phyloP scores from a whole-genome alignment of 208 protist species.

The Trypanosomatidae sp. region DNA sequence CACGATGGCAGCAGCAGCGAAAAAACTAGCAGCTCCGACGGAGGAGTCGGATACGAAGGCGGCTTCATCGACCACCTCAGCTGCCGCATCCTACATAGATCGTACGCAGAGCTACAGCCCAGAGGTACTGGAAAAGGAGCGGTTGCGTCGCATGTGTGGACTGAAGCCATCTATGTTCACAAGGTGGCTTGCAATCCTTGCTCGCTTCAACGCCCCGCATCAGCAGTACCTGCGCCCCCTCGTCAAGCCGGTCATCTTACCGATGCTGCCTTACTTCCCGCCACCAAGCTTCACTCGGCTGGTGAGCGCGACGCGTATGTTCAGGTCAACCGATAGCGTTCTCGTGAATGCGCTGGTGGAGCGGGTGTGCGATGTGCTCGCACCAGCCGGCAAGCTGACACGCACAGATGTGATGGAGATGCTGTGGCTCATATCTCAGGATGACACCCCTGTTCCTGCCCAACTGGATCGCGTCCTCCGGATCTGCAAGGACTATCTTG shows the following conservation, averaged over 20 bases:
- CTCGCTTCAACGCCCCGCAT: constrained; percentile 57
- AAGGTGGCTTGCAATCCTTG: constrained; percentile 59
- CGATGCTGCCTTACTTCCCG: constrained; percentile 48
- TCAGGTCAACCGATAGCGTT: constrained; percentile 41
- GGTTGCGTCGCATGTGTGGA: constrained; percentile 37
- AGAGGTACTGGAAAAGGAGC: constrained; percentile 30
- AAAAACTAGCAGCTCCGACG: not conserved
- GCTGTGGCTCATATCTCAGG: constrained; percentile 24
- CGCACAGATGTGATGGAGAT: constrained; percentile 30
- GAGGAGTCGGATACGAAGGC: constrained; percentile 2
- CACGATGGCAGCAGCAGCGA: not conserved
- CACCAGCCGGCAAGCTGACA: constrained; percentile 19
- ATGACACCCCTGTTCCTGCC: constrained; percentile 22
- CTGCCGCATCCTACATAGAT: not conserved
- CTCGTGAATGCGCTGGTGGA: constrained; percentile 60
- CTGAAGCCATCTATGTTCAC: constrained; percentile 72
- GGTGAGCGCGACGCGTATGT: constrained; percentile 45
- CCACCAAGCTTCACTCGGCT: constrained; percentile 76
- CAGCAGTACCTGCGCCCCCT: constrained; percentile 82
- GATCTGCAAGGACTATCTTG: constrained; percentile 11
- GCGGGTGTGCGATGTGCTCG: constrained; percentile 33
- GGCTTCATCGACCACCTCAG: not conserved
- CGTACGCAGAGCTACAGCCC: not conserved
- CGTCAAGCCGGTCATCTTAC: constrained; percentile 48
- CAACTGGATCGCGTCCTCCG: constrained; percentile 20